These are phyloP conservation scores for Amaranthus tricolor DNA, from an alignment of 179 eudicot species.

Conservation along the genomic window DNA sequence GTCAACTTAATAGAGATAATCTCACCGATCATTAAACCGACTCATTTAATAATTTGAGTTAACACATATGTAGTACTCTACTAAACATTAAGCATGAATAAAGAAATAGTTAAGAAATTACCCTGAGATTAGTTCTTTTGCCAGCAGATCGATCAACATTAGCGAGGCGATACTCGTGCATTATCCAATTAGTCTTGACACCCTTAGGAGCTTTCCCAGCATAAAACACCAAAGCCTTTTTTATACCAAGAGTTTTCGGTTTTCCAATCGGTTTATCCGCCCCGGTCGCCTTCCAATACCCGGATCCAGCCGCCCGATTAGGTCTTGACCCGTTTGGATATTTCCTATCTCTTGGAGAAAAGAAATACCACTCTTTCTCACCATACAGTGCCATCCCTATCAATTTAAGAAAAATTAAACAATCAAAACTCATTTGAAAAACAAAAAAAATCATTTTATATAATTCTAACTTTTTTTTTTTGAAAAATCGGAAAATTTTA, in stretches of 20 bases:
- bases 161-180: constrained; percentile 85
- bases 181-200: constrained; percentile 78
- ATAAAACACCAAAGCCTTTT: constrained; percentile 73
- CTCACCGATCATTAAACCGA: too few relatives aligned
- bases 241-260: constrained; percentile 58
- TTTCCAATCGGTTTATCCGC: constrained; percentile 72
- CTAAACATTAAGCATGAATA: neutral
- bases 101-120: constrained; percentile 13
- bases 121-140: constrained; percentile 61
- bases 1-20: too few relatives aligned
- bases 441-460: neutral
- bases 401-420: neutral
- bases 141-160: constrained; percentile 76
- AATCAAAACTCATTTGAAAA: neutral
- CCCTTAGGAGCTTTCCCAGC: constrained; percentile 74
- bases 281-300: constrained; percentile 88
- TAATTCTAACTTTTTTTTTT: neutral
- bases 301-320: constrained; percentile 69
- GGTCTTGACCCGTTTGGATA: constrained; percentile 86
- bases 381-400: constrained; percentile 58
- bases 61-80: too few relatives aligned
- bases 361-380: constrained; percentile 83
- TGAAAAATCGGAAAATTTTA: neutral
- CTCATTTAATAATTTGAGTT: too few relatives aligned
- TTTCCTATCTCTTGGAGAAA: constrained; percentile 71